Percentiles rank a stretch among this genome's conserved stretches.
Conservation (phyloP, 768 basidiomycete species). For the Pluteus cervinus region DNA sequence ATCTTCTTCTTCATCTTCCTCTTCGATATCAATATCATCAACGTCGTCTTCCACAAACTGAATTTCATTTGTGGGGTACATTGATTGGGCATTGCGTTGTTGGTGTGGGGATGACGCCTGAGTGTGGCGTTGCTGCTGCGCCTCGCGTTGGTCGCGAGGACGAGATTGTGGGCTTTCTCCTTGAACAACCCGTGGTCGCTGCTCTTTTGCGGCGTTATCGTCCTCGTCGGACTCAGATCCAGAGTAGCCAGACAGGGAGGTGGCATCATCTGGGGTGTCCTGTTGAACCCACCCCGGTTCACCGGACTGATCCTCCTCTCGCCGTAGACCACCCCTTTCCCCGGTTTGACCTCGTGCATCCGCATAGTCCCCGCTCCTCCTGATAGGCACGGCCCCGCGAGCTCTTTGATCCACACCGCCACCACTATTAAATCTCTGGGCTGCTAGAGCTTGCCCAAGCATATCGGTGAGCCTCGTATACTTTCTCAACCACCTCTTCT, state of each 20-base stretch:
- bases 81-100: too few species aligned
- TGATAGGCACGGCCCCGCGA: conserved; percentile 4
- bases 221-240: conserved; percentile 1
- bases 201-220: conserved; percentile 1
- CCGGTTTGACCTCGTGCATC: conserved; percentile 2
- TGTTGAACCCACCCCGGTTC: too few species aligned
- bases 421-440: conserved; percentile 37
- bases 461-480: conserved; percentile 63
- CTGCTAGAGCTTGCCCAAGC: conserved; percentile 63
- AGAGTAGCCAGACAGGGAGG: neutral
- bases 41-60: conserved; percentile 8
- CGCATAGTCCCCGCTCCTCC: conserved; percentile 10
- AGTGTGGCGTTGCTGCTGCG: too few species aligned
- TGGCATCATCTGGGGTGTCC: too few species aligned
- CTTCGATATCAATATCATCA: conserved; percentile 18
- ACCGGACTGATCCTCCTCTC: too few species aligned
- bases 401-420: conserved; percentile 10
- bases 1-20: conserved; percentile 36
- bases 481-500: conserved; percentile 65
- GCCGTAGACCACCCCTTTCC: too few species aligned
- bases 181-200: too few species aligned
- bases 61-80: too few species aligned
- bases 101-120: too few species aligned
- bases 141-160: conserved; percentile 7
- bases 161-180: too few species aligned